Base-by-base conservation (phyloP, 1,284 basidiomycete genomes). In the Leucoagaricus sp. region DNA sequence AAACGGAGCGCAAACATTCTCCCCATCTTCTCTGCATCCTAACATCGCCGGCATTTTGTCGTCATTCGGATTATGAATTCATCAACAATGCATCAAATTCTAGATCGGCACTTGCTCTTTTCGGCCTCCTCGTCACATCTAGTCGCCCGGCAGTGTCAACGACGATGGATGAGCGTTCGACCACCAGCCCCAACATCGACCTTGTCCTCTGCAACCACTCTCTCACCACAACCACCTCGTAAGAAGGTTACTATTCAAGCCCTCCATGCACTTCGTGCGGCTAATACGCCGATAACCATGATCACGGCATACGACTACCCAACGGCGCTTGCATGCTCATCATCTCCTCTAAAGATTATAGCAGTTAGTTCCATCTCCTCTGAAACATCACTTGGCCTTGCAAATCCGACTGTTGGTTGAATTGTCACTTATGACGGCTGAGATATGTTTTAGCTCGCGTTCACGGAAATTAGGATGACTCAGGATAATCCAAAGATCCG, bases 291-390 rank as follows among this genome's bases (percentile, higher is more conserved):
- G 17, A 96, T 98, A 66, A 85, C 93, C 12, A 87, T 94, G 78
- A 76, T 98, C 64, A 97, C 95, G 7, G 94, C 94, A 2, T 96
- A 97, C 76, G 94, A 98, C 74, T 97, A 89, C 70, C 91, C 91
- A 19, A 87, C 89, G n/a, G 91, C 83, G 0, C 79, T 86, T 12
- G 86, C 87, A 5, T 87, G 87, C 66, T 84, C 83, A 5, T 75
- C 77, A 66, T 89, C 76, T 62, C 73, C 54, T 60, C 77, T 71
- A 25, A 77, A n/a, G n/a, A n/a, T n/a, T n/a, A n/a, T n/a, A n/a
- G n/a, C n/a, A n/a, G n/a, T n/a, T n/a, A n/a, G n/a, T n/a, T n/a
- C n/a, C n/a, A n/a, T n/a, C n/a, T n/a, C n/a, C n/a, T n/a, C n/a
- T n/a, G n/a, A n/a, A n/a, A n/a, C n/a, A n/a, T n/a, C n/a, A n/a